Evolutionary conservation across 1,139 yeast species (phyloP), one percentile per base, ranked within the genome.

Genomic region (Candida sp.): DNA sequence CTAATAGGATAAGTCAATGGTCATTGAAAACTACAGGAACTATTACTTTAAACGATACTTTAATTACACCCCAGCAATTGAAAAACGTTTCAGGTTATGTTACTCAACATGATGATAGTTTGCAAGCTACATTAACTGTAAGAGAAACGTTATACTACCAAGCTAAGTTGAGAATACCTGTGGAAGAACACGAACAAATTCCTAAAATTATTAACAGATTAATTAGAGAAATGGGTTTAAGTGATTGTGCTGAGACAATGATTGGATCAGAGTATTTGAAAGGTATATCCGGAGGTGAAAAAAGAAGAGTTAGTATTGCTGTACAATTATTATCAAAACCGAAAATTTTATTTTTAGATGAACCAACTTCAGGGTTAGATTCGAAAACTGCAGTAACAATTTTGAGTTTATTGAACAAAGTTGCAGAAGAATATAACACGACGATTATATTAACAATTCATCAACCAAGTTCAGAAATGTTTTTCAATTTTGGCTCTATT

Each of bases 251-350:
- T 25, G 84, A 87, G 52, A 84, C 85, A 0, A 66, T 85, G 5
- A 80, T 88, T 44, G 97, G 96, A 2, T 79, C 82, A 40, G 90
- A 84, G 33, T 64, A 75, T 35, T 73, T 80, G 5, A 87, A 87
- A 52, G 96, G 96, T 3, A 77, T 88, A 5, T 84, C 93, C 29
- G 96, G 96, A 9, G 96, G 96, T 44, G 96, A 88, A 55, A 86
- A 85, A 54, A 69, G 96, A 55, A 75, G 96, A 51, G 87, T 88
- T 1, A 82, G 93, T 0, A 87, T 88, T 60, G 93, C 93, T 2
- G 78, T 85, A 38, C 96, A 88, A 58, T 66, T 88, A 35, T 66
- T 87, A 34, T 82, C 83, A 43, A 79, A 80, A 43, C 95, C 95
- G 0, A 82, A 82, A 49, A 75, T 88, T 29, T 63, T 88, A 39